Percentiles rank a stretch among this genome's conserved stretches.
Conservation (phyloP, 75 land plant species). For the Pseudotsuga menziesii region DNA sequence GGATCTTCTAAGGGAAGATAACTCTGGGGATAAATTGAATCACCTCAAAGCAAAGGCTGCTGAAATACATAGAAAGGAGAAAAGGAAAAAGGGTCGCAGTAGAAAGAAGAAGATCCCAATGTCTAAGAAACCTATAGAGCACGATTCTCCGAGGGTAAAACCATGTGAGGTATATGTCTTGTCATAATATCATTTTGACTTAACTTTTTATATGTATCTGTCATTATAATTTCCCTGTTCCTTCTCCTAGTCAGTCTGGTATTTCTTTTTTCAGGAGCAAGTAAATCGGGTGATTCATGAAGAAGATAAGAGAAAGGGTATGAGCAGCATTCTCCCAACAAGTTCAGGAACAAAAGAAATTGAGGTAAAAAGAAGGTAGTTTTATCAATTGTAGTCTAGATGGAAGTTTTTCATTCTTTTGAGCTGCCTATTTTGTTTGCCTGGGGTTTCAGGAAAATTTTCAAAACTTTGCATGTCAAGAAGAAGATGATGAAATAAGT, state of each 20-base stretch:
- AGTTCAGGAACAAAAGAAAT: background rate
- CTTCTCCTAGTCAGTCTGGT: background rate
- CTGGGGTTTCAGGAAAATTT: constrained; percentile 2
- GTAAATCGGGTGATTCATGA: background rate
- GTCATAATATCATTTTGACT: background rate
- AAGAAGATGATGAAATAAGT: background rate
- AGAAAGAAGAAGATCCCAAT: constrained; percentile 11
- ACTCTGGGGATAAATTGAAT: constrained; percentile 9
- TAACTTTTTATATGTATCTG: background rate
- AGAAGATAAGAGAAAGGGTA: background rate
- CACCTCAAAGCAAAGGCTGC: constrained; percentile 22
- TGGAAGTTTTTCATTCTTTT: background rate
- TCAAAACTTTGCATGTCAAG: background rate
- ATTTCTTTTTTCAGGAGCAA: background rate
- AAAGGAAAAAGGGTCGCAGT: constrained; percentile 36
- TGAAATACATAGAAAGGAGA: constrained; percentile 31
- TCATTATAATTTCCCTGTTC: too few relatives aligned
- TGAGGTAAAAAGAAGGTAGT: constrained; percentile 1
- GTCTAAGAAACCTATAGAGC: constrained; percentile 1
- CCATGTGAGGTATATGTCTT: constrained; percentile 8
- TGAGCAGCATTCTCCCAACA: background rate
- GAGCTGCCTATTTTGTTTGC: background rate
- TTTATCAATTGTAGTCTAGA: background rate
- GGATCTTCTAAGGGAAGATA: constrained; percentile 67
- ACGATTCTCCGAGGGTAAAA: background rate